Conservation (phyloP, 208 protist species). For the Crithidia fasciculata region DNA sequence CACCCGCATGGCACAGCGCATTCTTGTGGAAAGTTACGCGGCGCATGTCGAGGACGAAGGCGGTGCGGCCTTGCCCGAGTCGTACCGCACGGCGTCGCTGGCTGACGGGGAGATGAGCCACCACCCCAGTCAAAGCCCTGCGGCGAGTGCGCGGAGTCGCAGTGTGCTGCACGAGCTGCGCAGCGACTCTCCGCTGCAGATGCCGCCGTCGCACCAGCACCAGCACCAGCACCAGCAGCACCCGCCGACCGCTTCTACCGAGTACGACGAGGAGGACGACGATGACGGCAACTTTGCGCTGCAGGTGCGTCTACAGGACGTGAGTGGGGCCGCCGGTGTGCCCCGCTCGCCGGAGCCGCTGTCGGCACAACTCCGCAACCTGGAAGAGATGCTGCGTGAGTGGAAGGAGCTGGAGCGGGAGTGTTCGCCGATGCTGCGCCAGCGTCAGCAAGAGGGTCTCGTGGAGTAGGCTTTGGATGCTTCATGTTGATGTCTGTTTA, state of each 20-base stretch:
- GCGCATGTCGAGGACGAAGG: too few relatives aligned
- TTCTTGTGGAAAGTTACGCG: slow-evolving; percentile 14
- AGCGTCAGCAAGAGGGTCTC: background rate
- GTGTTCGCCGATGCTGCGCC: slow-evolving; percentile 28
- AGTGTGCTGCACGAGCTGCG: slow-evolving; percentile 20
- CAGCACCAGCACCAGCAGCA: too few relatives aligned
- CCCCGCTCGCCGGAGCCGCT: slow-evolving; percentile 11
- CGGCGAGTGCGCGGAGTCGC: slow-evolving; percentile 9
- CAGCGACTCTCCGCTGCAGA: background rate
- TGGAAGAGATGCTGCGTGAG: slow-evolving; percentile 53
- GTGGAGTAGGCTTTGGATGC: background rate
- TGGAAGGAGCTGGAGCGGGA: slow-evolving; percentile 58
- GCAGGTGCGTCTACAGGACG: background rate
- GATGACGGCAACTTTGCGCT: background rate
- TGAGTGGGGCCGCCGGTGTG: background rate
- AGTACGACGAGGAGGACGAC: background rate
- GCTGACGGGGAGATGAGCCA: background rate
- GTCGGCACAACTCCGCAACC: slow-evolving; percentile 35
- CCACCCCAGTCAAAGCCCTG: slow-evolving; percentile 4
- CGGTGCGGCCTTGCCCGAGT: too few relatives aligned
- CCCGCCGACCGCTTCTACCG: background rate
- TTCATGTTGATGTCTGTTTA: background rate
- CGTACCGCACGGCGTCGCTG: too few relatives aligned
- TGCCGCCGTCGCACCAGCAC: background rate
- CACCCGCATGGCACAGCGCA: slow-evolving; percentile 24